phyloP scores from a whole-genome alignment of 106 monocot species.

The Acanthochlamys bracteata region DNA sequence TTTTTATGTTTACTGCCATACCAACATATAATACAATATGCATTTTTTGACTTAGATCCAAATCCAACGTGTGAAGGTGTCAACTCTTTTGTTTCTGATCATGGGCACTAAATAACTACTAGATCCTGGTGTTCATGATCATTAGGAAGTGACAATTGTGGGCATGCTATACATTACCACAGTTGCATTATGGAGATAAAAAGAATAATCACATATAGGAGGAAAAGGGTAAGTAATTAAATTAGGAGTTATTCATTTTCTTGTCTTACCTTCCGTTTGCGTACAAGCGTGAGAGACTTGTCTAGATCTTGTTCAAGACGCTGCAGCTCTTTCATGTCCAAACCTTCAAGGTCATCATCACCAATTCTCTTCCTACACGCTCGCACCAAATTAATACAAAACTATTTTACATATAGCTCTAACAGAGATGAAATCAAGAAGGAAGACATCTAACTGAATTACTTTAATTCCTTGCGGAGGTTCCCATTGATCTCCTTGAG shows the following conservation, averaged over 20 bases:
- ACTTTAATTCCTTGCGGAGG: slow-evolving; percentile 76
- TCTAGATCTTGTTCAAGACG: slow-evolving; percentile 80
- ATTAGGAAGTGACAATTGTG: no score
- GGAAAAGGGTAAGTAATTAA: background rate
- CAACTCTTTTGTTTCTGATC: no score
- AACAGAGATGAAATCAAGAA: background rate
- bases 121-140: no score
- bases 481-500: slow-evolving; percentile 71
- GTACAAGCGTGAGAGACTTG: slow-evolving; percentile 41
- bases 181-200: no score
- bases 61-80: no score
- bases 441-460: background rate
- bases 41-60: no score
- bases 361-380: slow-evolving; percentile 67
- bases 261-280: slow-evolving; percentile 45
- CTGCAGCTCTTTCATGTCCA: slow-evolving; percentile 62
- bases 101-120: no score
- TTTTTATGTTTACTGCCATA: no score
- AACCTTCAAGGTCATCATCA: slow-evolving; percentile 41
- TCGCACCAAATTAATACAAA: background rate
- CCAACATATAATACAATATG: no score
- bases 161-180: no score
- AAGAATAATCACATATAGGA: background rate
- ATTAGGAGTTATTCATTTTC: background rate
- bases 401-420: background rate